Base-by-base conservation (phyloP, 805 yeast species). In the Candida railenensis region DNA sequence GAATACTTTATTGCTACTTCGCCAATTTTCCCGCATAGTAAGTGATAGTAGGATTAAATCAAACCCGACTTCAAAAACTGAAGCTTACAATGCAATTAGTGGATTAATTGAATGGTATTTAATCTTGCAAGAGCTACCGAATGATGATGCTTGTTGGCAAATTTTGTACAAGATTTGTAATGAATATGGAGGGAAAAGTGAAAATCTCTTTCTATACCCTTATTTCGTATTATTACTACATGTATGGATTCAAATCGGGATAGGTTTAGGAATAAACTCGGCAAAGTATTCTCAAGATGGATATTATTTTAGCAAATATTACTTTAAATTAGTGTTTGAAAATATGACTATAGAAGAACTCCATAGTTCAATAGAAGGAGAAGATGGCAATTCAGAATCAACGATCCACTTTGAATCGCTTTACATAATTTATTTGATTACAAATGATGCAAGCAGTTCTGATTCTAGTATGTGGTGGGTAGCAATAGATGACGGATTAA, bases 61-160 rank as follows among this genome's bases (percentile, higher is more conserved):
- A 3, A 43, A 42, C 21, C 37, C 45, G 1, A 19, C 22, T 5
- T n/a, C 42, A 2, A 37, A 30, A 2, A 34, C 45, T 1, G 62
- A 58, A n/a, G 32, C 61, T 3, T 54, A 55, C 19, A 43, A 48
- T 1, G 57, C 64, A 2, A 34, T 67, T 2, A 51, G 51, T 22
- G 52, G 50, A 0, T 36, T 71, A 7, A 50, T 67, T 3, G 52
- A 56, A 34, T 71, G 76, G 76, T 42, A 50, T 28, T 52, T 71
- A 19, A 62, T 66, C 14, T 20, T 61, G 2, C 73, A 69, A 39
- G 61, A 62, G 34, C 42, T 51, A 4, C 64, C 69, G 1, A 18
- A 18, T 4, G 19, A 52, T 3, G 56, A 49, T 3, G 50, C 37
- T n/a, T 40, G 54, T n/a, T 49, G 59, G 56, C 47, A 44, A 14